Conservation (phyloP, 345 rosid genomes). For the Psidium friedrichsthalianum region DNA sequence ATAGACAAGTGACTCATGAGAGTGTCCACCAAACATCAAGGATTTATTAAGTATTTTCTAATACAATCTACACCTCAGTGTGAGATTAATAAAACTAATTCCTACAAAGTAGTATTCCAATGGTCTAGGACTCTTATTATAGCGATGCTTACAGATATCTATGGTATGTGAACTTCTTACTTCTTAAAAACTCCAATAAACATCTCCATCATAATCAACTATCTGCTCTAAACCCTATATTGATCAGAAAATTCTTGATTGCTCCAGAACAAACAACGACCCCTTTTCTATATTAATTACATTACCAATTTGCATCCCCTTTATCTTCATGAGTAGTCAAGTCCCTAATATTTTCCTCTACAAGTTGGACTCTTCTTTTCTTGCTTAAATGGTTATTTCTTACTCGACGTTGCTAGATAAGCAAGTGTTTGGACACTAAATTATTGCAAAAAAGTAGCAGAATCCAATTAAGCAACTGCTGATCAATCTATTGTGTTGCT, state of each 20-base stretch:
- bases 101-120: background rate
- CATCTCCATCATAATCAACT: background rate
- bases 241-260: background rate
- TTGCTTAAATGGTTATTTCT: background rate
- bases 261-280: background rate
- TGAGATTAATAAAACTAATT: background rate
- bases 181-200: background rate
- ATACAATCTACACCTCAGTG: background rate
- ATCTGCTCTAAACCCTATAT: background rate
- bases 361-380: background rate
- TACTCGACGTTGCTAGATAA: background rate
- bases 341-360: background rate
- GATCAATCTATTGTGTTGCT: background rate
- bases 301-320: background rate
- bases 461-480: background rate
- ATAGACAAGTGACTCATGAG: background rate
- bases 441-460: background rate
- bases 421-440: background rate
- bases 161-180: background rate
- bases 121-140: background rate
- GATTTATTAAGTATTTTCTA: background rate
- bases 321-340: background rate
- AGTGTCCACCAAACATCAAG: background rate
- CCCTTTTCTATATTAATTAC: background rate
- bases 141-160: background rate